Conservation (phyloP, 768 basidiomycete species). For the Phallus indusiatus region DNA sequence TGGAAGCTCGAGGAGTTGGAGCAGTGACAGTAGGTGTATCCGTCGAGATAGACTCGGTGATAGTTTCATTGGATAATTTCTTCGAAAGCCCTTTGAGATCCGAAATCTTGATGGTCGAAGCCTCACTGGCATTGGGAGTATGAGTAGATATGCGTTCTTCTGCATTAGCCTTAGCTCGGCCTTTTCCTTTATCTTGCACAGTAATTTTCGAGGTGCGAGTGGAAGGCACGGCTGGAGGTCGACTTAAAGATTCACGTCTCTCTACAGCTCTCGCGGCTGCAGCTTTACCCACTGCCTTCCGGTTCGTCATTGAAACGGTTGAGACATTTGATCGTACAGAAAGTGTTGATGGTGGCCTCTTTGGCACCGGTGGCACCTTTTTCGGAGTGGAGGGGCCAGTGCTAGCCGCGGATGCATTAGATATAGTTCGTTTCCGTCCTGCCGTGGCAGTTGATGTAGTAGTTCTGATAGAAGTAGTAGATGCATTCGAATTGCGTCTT, state of each 20-base stretch:
- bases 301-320: slow-evolving; percentile 8
- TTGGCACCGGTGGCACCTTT: slow-evolving; percentile 6
- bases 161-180: slow-evolving; percentile 13
- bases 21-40: slow-evolving; percentile 18
- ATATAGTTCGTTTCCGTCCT: slow-evolving; percentile 7
- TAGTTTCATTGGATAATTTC: slow-evolving; percentile 14
- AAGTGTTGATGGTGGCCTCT: slow-evolving; percentile 18
- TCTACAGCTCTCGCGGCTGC: slow-evolving; percentile 7
- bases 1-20: slow-evolving; percentile 16
- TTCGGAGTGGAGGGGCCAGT: slow-evolving; percentile 6
- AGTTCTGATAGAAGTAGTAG: slow-evolving; percentile 12
- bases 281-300: slow-evolving; percentile 12
- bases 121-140: slow-evolving; percentile 27
- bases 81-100: slow-evolving; percentile 3
- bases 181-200: slow-evolving; percentile 15
- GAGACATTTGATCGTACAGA: slow-evolving; percentile 23
- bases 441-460: slow-evolving; percentile 2
- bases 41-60: slow-evolving; percentile 17
- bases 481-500: slow-evolving; percentile 15
- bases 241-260: slow-evolving; percentile 2
- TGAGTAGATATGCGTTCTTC: slow-evolving; percentile 9
- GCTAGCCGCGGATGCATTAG: slow-evolving; percentile 5
- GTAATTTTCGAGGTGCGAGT: slow-evolving; percentile 13
- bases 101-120: slow-evolving; percentile 32
- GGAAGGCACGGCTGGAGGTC: neutral